Evolutionary conservation across 352 stramenopile genomes (phyloP), one percentile per base, ranked within the genome.

Genomic region (Pythium oligandrum): DNA sequence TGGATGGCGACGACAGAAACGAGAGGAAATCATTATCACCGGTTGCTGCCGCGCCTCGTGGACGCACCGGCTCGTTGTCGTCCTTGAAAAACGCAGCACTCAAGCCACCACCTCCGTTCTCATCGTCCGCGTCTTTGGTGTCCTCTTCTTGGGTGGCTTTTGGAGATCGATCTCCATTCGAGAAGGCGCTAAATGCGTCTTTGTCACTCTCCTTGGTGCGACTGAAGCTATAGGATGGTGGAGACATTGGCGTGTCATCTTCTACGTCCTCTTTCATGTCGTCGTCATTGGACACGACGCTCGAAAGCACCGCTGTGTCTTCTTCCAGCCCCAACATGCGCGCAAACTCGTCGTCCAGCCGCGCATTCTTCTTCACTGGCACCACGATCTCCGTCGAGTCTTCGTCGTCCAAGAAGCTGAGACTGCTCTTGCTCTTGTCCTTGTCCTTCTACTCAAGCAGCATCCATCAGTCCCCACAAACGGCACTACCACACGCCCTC

Each of bases 261-360:
- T 26, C 17, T 26, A 26, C 17, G 17, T 26, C 17, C 17, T 26
- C 17, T 26, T 26, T 26, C 17, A 26, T 57, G 31, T 36, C 44
- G 9, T 46, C 39, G 9, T 53, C 39, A 30, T 47, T 36, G 26
- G 30, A 31, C 34, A 48, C 45, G 10, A 6, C 34, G 38, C 47
- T 50, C 35, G 5, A 49, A 26, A 26, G 17, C 17, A 26, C 35
- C 2, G 36, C 51, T 32, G 66, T 57, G 4, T 80, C 55, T 40
- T 79, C 63, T n/a, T 83, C 74, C 0, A 88, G 57, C 0, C 74
- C 74, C 3, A 89, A 50, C 74, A 89, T 87, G 34, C 83, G 73
- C 5, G 72, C 66, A 49, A 89, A 89, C 49, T 89, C 78, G 46
- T 72, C 71, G 44, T 87, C 72, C 5, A 89, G 62, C 8, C 43